Evolutionary conservation across 305 asterid genomes (phyloP).

Genomic region (Withania somnifera): DNA sequence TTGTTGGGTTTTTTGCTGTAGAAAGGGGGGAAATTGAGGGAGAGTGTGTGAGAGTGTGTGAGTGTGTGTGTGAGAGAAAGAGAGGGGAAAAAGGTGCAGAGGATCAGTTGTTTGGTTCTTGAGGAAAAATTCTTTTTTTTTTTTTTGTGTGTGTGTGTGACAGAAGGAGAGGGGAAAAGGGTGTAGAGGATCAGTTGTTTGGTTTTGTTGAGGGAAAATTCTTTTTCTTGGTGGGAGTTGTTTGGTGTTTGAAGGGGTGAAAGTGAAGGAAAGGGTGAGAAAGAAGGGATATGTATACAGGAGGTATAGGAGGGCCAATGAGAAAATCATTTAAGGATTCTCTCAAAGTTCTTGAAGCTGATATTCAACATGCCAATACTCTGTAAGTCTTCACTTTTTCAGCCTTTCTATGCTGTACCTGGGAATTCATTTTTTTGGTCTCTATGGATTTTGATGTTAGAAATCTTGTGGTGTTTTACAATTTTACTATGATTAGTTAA

Average conservation of each 20-base stretch:
- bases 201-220: neutral
- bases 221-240: too few relatives aligned
- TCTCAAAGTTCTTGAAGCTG: constrained; percentile 22
- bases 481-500: neutral
- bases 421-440: neutral
- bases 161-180: too few relatives aligned
- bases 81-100: too few relatives aligned
- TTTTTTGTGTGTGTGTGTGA: too few relatives aligned
- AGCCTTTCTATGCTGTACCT: neutral
- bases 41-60: too few relatives aligned
- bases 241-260: neutral
- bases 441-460: neutral
- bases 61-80: too few relatives aligned
- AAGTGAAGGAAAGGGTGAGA: neutral
- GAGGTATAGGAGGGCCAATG: constrained; percentile 11
- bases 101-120: neutral
- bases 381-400: constrained; percentile 4
- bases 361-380: constrained; percentile 25
- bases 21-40: too few relatives aligned
- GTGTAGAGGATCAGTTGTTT: neutral
- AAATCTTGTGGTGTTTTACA: neutral
- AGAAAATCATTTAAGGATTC: constrained; percentile 19
- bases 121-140: neutral
- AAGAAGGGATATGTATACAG: neutral
- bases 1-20: too few relatives aligned